Evolutionary conservation across 2,329 filamentous ascomycete species (phyloP), one percentile per base, ranked within the genome.

Genomic region (Sporothrix variecibatus): DNA sequence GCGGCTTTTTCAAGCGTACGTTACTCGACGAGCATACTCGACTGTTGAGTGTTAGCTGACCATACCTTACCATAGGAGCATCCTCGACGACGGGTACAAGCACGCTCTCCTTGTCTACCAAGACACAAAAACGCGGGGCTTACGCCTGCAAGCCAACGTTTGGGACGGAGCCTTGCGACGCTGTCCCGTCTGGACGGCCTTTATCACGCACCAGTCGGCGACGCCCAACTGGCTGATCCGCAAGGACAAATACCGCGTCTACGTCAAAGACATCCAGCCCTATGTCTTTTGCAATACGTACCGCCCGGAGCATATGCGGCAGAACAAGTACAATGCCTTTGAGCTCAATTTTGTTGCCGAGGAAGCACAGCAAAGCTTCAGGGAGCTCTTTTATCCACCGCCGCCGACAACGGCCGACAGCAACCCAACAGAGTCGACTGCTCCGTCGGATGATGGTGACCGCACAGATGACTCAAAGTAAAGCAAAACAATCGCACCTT

Each of bases 131-230:
- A 87, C 85, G 0, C 80, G 82, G 11, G 86, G 85, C 1, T 74
- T 87, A 2, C 86, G 89, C 15, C 85, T 91, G 0, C 88, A 90
- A 67, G 87, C 88, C 15, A 84, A 87, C 1, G 85, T 89, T 0
- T 86, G 84, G 83, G 85, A 87, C n/a, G 89, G 88, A 1, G 85
- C 86, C 71, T 78, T 90, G 69, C 83, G 82, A 40, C 82, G 83
- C 70, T 89, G 87, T 77, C 89, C 89, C 0, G 84, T 91, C 9
- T 91, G 89, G 89, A 91, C 89, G 2, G 89, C 89, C 2, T 91
- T 91, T 77, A 82, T 90, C 31, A 89, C 88, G 0, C 83, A 87
- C 69, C 85, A 88, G 75, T 84, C 83, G 12, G 79, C 81, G 46
- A 86, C 86, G 2, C 78, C 82, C 0, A 83, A 82, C 3, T 90